Conservation (phyloP, 805 yeast genomes). For the Spathaspora sp. region DNA sequence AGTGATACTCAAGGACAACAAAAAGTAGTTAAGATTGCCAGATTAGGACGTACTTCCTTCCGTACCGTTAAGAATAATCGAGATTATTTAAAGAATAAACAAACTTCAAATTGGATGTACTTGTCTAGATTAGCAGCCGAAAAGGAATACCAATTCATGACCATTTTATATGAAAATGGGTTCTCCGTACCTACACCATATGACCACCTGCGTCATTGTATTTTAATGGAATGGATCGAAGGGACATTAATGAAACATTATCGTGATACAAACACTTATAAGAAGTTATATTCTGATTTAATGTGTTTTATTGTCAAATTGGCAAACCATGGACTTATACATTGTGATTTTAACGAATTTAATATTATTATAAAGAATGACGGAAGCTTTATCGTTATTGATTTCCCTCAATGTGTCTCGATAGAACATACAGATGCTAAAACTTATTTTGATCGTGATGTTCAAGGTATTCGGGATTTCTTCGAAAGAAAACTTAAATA, state of each 20-base stretch:
- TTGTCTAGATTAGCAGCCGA: conserved; percentile 86
- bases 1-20: conserved; percentile 60
- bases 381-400: conserved; percentile 83
- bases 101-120: conserved; percentile 89
- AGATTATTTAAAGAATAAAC: conserved; percentile 76
- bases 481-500: conserved; percentile 77
- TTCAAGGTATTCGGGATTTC: conserved; percentile 81
- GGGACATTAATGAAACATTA: conserved; percentile 91
- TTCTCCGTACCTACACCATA: conserved; percentile 86
- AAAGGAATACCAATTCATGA: conserved; percentile 88
- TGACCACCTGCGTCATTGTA: conserved; percentile 87
- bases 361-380: conserved; percentile 76
- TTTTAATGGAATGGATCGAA: conserved; percentile 84
- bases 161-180: conserved; percentile 65
- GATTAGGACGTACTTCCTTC: conserved; percentile 92
- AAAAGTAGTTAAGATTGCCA: conserved; percentile 81
- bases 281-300: conserved; percentile 73
- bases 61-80: conserved; percentile 89
- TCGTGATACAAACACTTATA: conserved; percentile 64
- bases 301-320: conserved; percentile 83
- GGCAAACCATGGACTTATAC: conserved; percentile 87
- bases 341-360: conserved; percentile 97
- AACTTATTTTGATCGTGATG: conserved; percentile 86
- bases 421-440: conserved; percentile 88
- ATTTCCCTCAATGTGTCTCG: conserved; percentile 97